These are phyloP conservation scores for Spizellomyces sp. DNA, from an alignment of 192 early-diverging fungal species.

Conservation along the genomic window DNA sequence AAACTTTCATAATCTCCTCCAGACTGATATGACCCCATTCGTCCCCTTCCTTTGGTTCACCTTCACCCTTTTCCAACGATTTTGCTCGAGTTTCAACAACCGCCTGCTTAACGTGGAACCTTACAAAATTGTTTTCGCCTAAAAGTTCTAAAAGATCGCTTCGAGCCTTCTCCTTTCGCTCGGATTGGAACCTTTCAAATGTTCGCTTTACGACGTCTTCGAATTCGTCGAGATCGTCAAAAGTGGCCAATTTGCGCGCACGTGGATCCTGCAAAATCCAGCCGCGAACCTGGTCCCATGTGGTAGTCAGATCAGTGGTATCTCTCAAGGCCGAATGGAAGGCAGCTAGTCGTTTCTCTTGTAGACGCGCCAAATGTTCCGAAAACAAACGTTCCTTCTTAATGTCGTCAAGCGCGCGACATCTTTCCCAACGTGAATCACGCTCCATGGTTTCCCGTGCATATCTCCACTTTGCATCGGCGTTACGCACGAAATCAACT, in stretches of 20 bases:
- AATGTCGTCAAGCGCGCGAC: conserved; percentile 28
- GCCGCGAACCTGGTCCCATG: conserved; percentile 41
- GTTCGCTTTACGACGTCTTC: neutral
- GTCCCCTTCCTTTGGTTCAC: conserved; percentile 47
- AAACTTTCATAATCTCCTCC: conserved; percentile 53
- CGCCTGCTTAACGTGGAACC: conserved; percentile 53
- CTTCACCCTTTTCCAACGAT: conserved; percentile 40
- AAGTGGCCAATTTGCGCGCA: conserved; percentile 12
- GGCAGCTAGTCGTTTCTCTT: conserved; percentile 41
- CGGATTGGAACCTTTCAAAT: conserved; percentile 40
- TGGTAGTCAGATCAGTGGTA: conserved; percentile 43
- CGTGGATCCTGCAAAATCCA: conserved; percentile 44
- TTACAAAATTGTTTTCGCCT: conserved; percentile 56
- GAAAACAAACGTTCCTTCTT: conserved; percentile 43
- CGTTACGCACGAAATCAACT: conserved; percentile 52
- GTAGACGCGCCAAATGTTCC: conserved; percentile 42
- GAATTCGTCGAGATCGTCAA: conserved; percentile 6
- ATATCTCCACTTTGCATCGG: conserved; percentile 47
- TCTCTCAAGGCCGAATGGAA: conserved; percentile 47
- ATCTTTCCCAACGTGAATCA: conserved; percentile 47
- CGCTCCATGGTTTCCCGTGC: conserved; percentile 39
- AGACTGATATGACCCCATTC: conserved; percentile 45
- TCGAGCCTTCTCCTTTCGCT: conserved; percentile 37
- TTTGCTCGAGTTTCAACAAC: conserved; percentile 36
- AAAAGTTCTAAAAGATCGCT: conserved; percentile 43